phyloP scores from a whole-genome alignment of 192 early-diverging fungal genomes.

The Diversispora eburnea region DNA sequence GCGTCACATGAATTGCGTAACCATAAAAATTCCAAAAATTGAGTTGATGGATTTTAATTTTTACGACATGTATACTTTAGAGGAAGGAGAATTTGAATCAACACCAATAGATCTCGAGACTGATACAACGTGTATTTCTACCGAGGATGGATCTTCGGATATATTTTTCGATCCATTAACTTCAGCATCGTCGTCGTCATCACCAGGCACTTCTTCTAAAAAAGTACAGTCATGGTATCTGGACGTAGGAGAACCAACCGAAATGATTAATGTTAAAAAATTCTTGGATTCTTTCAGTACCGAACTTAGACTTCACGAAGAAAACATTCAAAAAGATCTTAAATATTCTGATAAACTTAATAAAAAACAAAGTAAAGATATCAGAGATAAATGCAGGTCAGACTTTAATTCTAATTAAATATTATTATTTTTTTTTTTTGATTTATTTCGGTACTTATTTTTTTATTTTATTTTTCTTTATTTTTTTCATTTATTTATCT shows the following conservation, averaged over 20 bases:
- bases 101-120: no score
- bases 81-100: no score
- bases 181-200: no score
- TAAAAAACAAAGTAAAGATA: slow-evolving; percentile 3
- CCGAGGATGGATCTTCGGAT: no score
- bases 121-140: no score
- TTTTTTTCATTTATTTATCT: background rate
- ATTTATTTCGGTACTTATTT: background rate
- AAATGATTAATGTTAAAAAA: slow-evolving; percentile 15
- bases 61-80: no score
- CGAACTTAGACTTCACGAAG: background rate
- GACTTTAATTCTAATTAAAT: background rate
- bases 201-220: no score
- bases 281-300: slow-evolving; percentile 3
- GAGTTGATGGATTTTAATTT: no score
- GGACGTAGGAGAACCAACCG: background rate
- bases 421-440: background rate
- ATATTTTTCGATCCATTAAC: no score
- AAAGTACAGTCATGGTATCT: no score
- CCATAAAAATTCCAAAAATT: no score
- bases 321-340: background rate
- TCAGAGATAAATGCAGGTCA: slow-evolving; percentile 15
- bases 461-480: background rate
- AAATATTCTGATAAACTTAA: background rate
- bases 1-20: no score